phyloP scores from a whole-genome alignment of 257 asterid species.

The Nicotiana obtusifolia region DNA sequence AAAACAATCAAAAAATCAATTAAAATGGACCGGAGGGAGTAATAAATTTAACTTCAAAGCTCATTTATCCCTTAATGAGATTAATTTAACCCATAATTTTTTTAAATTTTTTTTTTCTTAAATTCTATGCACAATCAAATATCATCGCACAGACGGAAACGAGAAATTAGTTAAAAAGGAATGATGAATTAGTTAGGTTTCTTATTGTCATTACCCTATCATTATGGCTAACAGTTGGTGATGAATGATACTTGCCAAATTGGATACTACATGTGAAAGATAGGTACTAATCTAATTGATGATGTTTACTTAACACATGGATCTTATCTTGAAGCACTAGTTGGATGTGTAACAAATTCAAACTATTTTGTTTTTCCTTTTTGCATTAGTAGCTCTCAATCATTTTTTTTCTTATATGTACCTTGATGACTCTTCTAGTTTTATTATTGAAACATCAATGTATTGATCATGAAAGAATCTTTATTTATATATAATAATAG shows the following conservation, averaged over 20 bases:
- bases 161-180: not conserved
- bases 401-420: not conserved
- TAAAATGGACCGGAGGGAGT: too few relatives aligned
- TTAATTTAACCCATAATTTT: too few relatives aligned
- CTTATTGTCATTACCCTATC: not conserved
- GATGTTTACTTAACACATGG: constrained; percentile 1
- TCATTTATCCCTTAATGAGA: too few relatives aligned
- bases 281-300: not conserved
- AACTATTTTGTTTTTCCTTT: not conserved
- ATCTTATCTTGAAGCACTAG: not conserved
- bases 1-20: too few relatives aligned
- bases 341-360: not conserved
- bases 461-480: too few relatives aligned
- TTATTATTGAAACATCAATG: not conserved
- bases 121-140: too few relatives aligned
- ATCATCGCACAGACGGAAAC: too few relatives aligned
- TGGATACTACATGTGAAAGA: not conserved
- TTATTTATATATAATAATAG: too few relatives aligned
- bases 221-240: not conserved
- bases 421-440: not conserved
- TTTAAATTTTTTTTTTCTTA: too few relatives aligned
- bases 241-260: not conserved
- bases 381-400: too few relatives aligned
- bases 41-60: too few relatives aligned
- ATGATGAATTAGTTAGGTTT: not conserved